These are phyloP conservation scores for Umbilicus rupestris DNA, from an alignment of 164 flowering plant species.

Conservation along the genomic window DNA sequence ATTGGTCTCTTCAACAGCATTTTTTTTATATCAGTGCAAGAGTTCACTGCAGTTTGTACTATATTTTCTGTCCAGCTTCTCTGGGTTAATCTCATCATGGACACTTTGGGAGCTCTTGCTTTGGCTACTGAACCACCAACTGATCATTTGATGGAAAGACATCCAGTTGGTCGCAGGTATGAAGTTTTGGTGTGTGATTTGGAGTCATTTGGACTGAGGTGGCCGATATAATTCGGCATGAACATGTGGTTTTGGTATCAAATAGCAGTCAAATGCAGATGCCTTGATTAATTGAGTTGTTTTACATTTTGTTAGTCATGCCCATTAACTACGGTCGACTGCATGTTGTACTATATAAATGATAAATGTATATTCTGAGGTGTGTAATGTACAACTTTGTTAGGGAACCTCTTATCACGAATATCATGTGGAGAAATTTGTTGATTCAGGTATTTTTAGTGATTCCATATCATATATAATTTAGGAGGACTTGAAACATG, in stretches of 20 bases:
- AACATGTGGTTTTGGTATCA: too few relatives aligned
- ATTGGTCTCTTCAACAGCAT: background rate
- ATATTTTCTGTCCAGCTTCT: constrained; percentile 49
- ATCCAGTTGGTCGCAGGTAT: constrained; percentile 88
- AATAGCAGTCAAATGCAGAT: background rate
- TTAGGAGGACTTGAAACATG: background rate
- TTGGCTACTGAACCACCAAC: constrained; percentile 98
- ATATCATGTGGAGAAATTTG: constrained; percentile 96
- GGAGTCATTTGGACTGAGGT: background rate
- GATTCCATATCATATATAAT: background rate
- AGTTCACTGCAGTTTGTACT: background rate
- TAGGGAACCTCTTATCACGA: constrained; percentile 92
- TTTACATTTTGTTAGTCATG: background rate
- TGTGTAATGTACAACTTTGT: constrained; percentile 4
- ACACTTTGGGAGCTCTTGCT: constrained; percentile 95
- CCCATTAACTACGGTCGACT: background rate
- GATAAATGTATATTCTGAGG: background rate
- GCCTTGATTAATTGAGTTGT: background rate
- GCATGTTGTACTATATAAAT: background rate
- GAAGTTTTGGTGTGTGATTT: constrained; percentile 7
- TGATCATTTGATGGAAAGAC: constrained; percentile 78
- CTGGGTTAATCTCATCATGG: constrained; percentile 98
- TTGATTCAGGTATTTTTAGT: constrained; percentile 49
- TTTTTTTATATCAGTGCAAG: background rate
- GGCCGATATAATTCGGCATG: background rate